These are phyloP conservation scores for Chromera velia DNA, from an alignment of 73 alveolate species.

Conservation along the genomic window DNA sequence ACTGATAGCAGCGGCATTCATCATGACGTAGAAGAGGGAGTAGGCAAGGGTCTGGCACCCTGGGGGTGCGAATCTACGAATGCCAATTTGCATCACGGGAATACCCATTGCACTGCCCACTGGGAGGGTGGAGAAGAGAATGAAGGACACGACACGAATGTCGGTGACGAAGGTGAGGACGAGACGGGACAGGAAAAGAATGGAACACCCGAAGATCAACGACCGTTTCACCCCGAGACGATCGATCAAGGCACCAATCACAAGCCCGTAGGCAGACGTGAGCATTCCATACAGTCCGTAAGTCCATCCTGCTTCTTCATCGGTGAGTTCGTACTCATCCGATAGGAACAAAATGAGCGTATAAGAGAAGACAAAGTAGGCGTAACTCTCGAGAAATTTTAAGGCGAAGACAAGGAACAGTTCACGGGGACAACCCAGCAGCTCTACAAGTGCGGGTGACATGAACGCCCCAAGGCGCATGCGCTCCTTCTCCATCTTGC, in stretches of 20 bases:
- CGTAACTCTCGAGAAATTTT: neutral
- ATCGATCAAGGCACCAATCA: slow-evolving; percentile 2
- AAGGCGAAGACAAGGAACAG: slow-evolving; percentile 4
- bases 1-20: slow-evolving; percentile 3
- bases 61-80: neutral
- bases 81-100: slow-evolving; percentile 14
- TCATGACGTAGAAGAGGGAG: slow-evolving; percentile 11
- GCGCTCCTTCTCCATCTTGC: too few relatives aligned
- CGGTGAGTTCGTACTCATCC: neutral
- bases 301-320: neutral
- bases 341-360: slow-evolving; percentile 1
- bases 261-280: neutral
- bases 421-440: slow-evolving; percentile 8
- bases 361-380: slow-evolving; percentile 5
- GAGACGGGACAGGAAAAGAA: neutral
- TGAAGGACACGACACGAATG: neutral
- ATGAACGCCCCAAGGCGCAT: too few relatives aligned
- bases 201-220: neutral
- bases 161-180: neutral
- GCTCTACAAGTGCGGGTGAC: too few relatives aligned
- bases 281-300: slow-evolving; percentile 1
- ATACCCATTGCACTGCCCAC: slow-evolving; percentile 6
- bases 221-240: neutral
- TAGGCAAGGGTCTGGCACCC: neutral
- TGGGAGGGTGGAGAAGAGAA: neutral